Conservation (phyloP, 139 green algal genomes). For the Chlamydomonas incerta region DNA sequence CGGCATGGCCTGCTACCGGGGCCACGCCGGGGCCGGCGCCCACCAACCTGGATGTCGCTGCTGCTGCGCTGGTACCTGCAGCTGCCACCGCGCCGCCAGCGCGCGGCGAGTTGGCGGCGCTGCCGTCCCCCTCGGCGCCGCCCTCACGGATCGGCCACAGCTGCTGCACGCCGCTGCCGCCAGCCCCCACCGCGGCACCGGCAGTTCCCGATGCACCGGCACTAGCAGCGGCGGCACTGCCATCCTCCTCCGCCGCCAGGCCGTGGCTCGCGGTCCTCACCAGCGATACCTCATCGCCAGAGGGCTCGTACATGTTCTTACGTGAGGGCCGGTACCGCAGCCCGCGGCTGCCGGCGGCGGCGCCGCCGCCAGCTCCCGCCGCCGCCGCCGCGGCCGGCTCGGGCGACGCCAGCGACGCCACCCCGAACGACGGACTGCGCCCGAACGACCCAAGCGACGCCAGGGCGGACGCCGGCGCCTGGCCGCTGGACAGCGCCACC, state of each 20-base stretch:
- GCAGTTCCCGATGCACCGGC: no score
- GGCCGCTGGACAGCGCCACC: not conserved
- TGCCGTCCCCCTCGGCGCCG: not conserved
- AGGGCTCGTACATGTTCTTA: conserved; percentile 18
- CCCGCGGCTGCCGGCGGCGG: not conserved
- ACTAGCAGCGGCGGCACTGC: not conserved
- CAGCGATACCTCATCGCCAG: not conserved
- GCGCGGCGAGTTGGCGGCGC: not conserved
- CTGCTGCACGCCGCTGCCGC: not conserved
- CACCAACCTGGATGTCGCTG: no score
- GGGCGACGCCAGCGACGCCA: not conserved
- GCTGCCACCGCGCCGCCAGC: no score
- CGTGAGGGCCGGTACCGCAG: conserved; percentile 6
- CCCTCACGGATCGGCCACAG: not conserved
- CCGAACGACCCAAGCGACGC: no score
- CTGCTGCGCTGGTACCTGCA: no score
- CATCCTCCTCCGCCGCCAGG: no score
- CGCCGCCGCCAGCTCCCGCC: not conserved
- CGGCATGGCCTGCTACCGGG: no score
- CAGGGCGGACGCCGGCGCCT: no score
- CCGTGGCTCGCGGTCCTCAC: not conserved
- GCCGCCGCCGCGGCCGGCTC: not conserved
- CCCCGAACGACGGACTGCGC: no score
- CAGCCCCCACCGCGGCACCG: no score
- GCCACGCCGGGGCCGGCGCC: no score